Evolutionary conservation across 2,329 filamentous ascomycete genomes (phyloP), one percentile per base, ranked within the genome.

Genomic region (Geosmithia morbida): DNA sequence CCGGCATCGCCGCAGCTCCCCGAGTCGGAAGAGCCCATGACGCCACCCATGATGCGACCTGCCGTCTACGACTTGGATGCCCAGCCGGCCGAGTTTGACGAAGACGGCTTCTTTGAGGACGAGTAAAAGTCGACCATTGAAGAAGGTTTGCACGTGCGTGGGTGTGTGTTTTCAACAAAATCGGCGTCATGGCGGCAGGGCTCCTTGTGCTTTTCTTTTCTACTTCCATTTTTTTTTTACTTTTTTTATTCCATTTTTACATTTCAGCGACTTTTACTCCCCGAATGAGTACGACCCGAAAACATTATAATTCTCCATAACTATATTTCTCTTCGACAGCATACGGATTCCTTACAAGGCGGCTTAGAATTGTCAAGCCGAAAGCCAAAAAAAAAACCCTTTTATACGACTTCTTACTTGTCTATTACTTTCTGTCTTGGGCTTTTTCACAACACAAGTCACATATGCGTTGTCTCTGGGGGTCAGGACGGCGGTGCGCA

Each of bases 11-110:
- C 62, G 20, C 61, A 61, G 49, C 59, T 64, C 51, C 53, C 48
- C 29, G 53, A 56, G n/a, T 56, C 56, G 54, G 54, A 57, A 16
- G 65, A 65, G 42, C 75, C 74, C 6, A 66, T 72, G 51, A 82
- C 79, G 48, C 77, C 79, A 26, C 76, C 76, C 0, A 80, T 81
- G 74, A 76, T 79, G 72, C 67, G 67, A 33, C 61, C 70, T 33
- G 70, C 68, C 50, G 69, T 68, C 30, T 83, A 82, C 57, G 79
- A 83, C 57, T 69, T 69, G 29, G 78, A 83, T 58, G 79, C 79
- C 7, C 71, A 71, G 39, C 68, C 72, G 2, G 76, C 71, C 49
- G 72, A 76, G 47, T 77, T 77, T 61, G 74, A 79, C 55, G 74
- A 79, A 58, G 70, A 74, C 33, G 74, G 72, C 48, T 78, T 78